These are phyloP conservation scores for Blastobotrys petasosporus DNA, from an alignment of 1,139 yeast species.

Conservation along the genomic window DNA sequence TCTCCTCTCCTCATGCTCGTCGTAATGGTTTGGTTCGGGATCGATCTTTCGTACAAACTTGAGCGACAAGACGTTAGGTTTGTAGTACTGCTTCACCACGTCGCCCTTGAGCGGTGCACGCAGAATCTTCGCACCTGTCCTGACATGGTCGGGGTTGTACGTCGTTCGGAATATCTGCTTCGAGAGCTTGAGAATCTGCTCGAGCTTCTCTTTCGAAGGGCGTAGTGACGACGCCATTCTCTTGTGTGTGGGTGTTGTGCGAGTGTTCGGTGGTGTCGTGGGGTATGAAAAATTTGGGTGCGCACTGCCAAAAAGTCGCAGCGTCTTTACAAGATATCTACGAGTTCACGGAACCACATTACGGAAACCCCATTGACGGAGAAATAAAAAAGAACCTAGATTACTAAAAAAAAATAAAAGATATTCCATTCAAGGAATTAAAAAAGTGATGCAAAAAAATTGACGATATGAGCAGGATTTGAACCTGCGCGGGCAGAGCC, in stretches of 20 bases:
- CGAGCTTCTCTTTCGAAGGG: conserved; percentile 40
- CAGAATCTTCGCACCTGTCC: conserved; percentile 76
- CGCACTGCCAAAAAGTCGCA: too few relatives aligned
- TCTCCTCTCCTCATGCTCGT: conserved; percentile 64
- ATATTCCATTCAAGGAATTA: too few relatives aligned
- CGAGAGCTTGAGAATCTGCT: conserved; percentile 51
- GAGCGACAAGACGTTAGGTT: conserved; percentile 42
- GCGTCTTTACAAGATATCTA: too few relatives aligned
- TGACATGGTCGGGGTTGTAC: conserved; percentile 59
- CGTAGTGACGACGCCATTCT: neutral
- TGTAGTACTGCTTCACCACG: conserved; percentile 65
- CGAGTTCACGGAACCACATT: too few relatives aligned
- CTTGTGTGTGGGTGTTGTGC: too few relatives aligned
- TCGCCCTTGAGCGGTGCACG: conserved; percentile 74
- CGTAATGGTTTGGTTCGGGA: conserved; percentile 55
- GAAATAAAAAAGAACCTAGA: too few relatives aligned
- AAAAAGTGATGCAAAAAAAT: too few relatives aligned
- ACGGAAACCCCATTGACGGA: too few relatives aligned
- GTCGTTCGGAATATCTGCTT: conserved; percentile 57
- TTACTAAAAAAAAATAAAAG: too few relatives aligned
- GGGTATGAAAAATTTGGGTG: too few relatives aligned
- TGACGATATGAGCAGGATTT: conserved; percentile 70
- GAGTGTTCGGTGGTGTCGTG: too few relatives aligned
- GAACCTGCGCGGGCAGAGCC: conserved; percentile 80
- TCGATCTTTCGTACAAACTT: conserved; percentile 52